phyloP scores from a whole-genome alignment of 805 yeast species.

The Cyberlindnera sargentensis region DNA sequence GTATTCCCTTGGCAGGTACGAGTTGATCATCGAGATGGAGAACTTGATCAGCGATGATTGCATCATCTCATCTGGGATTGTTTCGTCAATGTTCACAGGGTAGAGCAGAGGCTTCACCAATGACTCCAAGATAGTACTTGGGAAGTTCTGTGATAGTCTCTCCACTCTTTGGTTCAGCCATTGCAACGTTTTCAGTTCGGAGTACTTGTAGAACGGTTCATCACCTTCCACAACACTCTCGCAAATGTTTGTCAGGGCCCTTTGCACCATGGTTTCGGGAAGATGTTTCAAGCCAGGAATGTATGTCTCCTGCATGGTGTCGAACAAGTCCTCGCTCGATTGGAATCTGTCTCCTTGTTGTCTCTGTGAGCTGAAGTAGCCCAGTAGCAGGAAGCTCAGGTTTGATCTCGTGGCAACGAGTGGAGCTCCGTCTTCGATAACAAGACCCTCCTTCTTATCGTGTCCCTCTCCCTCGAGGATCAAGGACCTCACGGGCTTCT shows the following conservation, averaged over 20 bases:
- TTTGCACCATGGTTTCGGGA: slow-evolving; percentile 9
- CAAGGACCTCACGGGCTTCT: slow-evolving; percentile 35
- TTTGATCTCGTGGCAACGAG: slow-evolving; percentile 36
- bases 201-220: slow-evolving; percentile 38
- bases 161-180: slow-evolving; percentile 34
- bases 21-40: slow-evolving; percentile 42
- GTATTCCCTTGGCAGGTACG: slow-evolving; percentile 29
- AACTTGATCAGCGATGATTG: slow-evolving; percentile 30
- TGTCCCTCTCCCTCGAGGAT: slow-evolving; percentile 8
- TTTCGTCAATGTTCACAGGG: slow-evolving; percentile 24
- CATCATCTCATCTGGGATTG: slow-evolving; percentile 31
- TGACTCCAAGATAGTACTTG: slow-evolving; percentile 25
- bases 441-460: slow-evolving; percentile 25
- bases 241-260: slow-evolving; percentile 27
- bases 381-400: slow-evolving; percentile 32
- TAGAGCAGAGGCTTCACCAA: slow-evolving; percentile 22
- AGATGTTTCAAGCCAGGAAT: slow-evolving; percentile 9
- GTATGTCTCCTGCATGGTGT: slow-evolving; percentile 22
- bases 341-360: slow-evolving; percentile 23
- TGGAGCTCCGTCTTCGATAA: slow-evolving; percentile 35
- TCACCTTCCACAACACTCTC: slow-evolving; percentile 37
- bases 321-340: slow-evolving; percentile 39
- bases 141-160: slow-evolving; percentile 31
- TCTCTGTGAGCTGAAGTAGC: slow-evolving; percentile 25
- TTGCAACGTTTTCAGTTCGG: slow-evolving; percentile 29